Conservation (phyloP, 139 green algal genomes). For the Edaphochlamys debaryana region DNA sequence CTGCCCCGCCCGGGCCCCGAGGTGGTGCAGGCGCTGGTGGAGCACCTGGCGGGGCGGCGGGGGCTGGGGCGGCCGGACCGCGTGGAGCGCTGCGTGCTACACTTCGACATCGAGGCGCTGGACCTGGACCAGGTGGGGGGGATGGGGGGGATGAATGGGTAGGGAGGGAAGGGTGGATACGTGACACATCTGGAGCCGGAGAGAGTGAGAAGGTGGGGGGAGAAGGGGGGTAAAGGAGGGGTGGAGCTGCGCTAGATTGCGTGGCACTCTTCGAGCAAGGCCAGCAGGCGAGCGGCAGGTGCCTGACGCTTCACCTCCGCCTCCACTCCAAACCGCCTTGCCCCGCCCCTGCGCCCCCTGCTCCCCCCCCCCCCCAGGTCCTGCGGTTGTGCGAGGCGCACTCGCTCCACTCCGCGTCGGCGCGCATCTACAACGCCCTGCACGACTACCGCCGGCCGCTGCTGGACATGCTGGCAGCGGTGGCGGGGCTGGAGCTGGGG, state of each 20-base stretch:
- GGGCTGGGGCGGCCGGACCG: slow-evolving; percentile 53
- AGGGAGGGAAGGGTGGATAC: too few relatives aligned
- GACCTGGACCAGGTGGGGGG: slow-evolving; percentile 88
- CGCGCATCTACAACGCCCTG: slow-evolving; percentile 83
- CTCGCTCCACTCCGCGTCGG: slow-evolving; percentile 77
- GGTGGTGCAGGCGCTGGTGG: slow-evolving; percentile 85
- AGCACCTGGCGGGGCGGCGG: slow-evolving; percentile 62
- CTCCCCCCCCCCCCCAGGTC: slow-evolving; percentile 55
- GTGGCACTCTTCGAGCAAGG: too few relatives aligned
- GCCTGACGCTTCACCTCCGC: too few relatives aligned
- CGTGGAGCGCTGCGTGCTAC: slow-evolving; percentile 89
- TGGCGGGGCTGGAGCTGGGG: slow-evolving; percentile 18
- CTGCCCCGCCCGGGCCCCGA: slow-evolving; percentile 72
- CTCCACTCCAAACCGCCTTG: too few relatives aligned
- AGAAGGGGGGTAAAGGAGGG: not conserved
- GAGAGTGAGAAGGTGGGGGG: not conserved
- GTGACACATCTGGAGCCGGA: too few relatives aligned
- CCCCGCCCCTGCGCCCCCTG: too few relatives aligned
- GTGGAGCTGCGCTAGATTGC: too few relatives aligned
- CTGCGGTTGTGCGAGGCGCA: slow-evolving; percentile 80
- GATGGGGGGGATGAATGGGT: not conserved
- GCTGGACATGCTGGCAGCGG: slow-evolving; percentile 77
- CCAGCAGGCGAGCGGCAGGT: too few relatives aligned
- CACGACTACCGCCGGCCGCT: slow-evolving; percentile 84
- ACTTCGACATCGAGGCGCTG: slow-evolving; percentile 85